Evolutionary conservation across 441 rosid genomes (phyloP).

Genomic region (Croton laevigatus): DNA sequence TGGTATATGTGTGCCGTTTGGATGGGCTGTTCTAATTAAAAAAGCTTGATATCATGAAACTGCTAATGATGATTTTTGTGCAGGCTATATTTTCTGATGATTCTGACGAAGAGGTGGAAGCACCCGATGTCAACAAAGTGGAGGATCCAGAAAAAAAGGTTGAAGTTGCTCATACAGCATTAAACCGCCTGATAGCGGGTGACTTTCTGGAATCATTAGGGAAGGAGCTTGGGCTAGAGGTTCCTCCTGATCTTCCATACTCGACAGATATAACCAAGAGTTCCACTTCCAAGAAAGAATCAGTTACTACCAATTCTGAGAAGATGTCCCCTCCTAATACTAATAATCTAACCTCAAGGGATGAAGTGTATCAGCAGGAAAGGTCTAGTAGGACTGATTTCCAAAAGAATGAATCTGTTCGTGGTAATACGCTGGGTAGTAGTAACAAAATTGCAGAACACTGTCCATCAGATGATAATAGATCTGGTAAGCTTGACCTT

Average conservation of each 20-base stretch:
- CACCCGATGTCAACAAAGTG: slow-evolving; percentile 26
- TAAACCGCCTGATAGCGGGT: slow-evolving; percentile 90
- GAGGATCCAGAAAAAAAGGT: slow-evolving; percentile 67
- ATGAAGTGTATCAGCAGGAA: slow-evolving; percentile 14
- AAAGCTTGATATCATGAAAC: neutral
- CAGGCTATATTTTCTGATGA: slow-evolving; percentile 87
- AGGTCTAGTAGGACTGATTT: slow-evolving; percentile 18
- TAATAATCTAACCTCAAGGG: slow-evolving; percentile 12
- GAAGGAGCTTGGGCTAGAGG: slow-evolving; percentile 88
- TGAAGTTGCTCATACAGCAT: slow-evolving; percentile 71
- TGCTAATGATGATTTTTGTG: neutral
- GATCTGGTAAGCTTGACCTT: slow-evolving; percentile 20
- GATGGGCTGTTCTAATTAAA: neutral
- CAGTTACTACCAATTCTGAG: slow-evolving; percentile 14
- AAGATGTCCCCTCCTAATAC: slow-evolving; percentile 20
- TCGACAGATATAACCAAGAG: slow-evolving; percentile 26
- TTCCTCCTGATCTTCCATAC: slow-evolving; percentile 63
- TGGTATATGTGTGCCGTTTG: neutral
- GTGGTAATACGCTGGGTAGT: slow-evolving; percentile 12
- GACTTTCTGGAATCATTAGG: slow-evolving; percentile 93
- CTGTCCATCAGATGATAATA: slow-evolving; percentile 30
- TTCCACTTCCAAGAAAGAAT: slow-evolving; percentile 33
- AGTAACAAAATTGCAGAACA: slow-evolving; percentile 23
- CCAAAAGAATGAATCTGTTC: slow-evolving; percentile 17
- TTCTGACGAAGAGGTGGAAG: slow-evolving; percentile 74